A percentile compares a stretch with the other conserved stretches of the same genome.
Evolutionary conservation across 1,139 yeast species (phyloP).

Genomic region (Meyerozyma guilliermondii): DNA sequence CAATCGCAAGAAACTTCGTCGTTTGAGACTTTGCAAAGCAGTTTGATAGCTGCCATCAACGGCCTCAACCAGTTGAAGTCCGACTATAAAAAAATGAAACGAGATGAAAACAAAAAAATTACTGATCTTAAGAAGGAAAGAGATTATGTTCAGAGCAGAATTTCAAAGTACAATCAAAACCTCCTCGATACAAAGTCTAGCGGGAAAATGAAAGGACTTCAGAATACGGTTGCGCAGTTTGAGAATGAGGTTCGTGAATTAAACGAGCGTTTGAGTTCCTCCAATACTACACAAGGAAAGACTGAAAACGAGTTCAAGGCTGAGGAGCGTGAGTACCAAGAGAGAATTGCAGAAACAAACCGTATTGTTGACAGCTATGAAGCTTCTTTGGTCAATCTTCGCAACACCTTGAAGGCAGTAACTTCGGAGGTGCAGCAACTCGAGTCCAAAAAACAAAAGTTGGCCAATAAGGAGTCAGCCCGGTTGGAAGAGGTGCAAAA

Average conservation of each 20-base stretch:
- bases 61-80: conserved; percentile 46
- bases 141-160: conserved; percentile 48
- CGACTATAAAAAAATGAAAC: conserved; percentile 54
- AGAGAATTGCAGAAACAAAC: conserved; percentile 22
- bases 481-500: conserved; percentile 23
- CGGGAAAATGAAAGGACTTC: conserved; percentile 40
- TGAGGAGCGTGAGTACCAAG: conserved; percentile 17
- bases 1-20: conserved; percentile 44
- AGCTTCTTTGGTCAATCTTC: conserved; percentile 18
- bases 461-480: conserved; percentile 19
- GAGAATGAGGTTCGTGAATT: conserved; percentile 32
- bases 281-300: conserved; percentile 13
- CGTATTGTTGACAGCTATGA: conserved; percentile 22
- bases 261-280: conserved; percentile 16
- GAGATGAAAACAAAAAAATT: conserved; percentile 55
- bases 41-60: conserved; percentile 57
- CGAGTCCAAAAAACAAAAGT: conserved; percentile 23
- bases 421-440: conserved; percentile 19
- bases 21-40: conserved; percentile 54
- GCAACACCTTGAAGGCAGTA: conserved; percentile 17
- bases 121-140: conserved; percentile 52
- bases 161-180: conserved; percentile 27
- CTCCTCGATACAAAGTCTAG: conserved; percentile 22
- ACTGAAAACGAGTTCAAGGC: conserved; percentile 14
- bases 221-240: conserved; percentile 37